Evolutionary conservation across 768 basidiomycete species (phyloP), one percentile per base, ranked within the genome.

Genomic region (Cyclocybe aegerita): DNA sequence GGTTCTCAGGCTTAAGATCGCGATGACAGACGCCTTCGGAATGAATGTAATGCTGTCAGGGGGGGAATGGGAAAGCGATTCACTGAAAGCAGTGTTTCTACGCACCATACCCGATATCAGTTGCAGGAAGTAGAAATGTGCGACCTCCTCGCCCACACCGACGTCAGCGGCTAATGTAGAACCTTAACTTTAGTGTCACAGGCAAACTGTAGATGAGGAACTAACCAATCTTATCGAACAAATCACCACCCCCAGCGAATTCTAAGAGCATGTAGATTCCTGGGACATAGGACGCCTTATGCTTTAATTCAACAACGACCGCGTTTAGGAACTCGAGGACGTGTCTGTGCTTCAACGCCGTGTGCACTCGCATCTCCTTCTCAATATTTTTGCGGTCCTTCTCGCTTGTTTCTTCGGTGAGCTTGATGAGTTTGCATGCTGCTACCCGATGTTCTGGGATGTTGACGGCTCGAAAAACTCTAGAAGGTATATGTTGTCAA

Each of bases 171-270:
- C 97, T 98, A 14, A 35, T 23, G 57, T 11, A 43, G 14, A 50
- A 15, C 48, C 35, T 34, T 45, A 39, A 30, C 16, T 36, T 31
- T 14, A 31, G 46, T 50, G 39, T 8, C 39, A 14, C 16, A 31
- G 14, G 38, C 36, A 48, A 16, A 12, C 16, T 14, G 39, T 9
- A 23, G 16, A 15, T 34, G 23, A 23, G 1, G 7, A 9, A 57
- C 88, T 38, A 61, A 96, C 96, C 90, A 45, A 99, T 99, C 75
- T 98, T 99, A 69, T 99, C 97, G 66, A 99, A 99, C 31, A 99
- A 70, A 67, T 98, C 97, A 0, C 97, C 97, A 15, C 94, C 95
- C 1, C 84, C 84, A 0, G 96, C 97, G 32, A 96, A 73, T 65
- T 98, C 97, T 60, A 99, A 70, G 14, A 98, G 71, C 79, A 99